These are phyloP conservation scores for Aspergillus luchuensis DNA, from an alignment of 2,329 filamentous ascomycete genomes.

Conservation along the genomic window DNA sequence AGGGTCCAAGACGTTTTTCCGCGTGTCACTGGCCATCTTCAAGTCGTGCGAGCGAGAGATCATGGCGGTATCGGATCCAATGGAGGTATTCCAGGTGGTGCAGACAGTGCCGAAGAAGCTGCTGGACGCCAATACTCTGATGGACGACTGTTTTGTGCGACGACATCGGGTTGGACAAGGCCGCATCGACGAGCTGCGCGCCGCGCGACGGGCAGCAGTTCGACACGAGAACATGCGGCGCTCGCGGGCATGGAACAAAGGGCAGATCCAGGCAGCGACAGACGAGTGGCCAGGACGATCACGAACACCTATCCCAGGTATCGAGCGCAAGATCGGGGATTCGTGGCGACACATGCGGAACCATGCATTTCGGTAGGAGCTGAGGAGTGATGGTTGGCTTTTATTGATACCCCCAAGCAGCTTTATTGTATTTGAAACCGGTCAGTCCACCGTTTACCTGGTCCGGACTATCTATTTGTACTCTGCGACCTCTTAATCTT, in stretches of 20 bases:
- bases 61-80: constrained; percentile 75
- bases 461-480: neutral
- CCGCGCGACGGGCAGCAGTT: constrained; percentile 62
- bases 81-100: constrained; percentile 95
- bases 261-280: constrained; percentile 35
- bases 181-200: constrained; percentile 73
- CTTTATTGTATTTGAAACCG: neutral
- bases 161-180: constrained; percentile 80
- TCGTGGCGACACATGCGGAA: constrained; percentile 40
- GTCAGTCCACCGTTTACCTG: neutral
- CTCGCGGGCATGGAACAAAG: constrained; percentile 40
- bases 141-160: constrained; percentile 80
- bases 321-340: constrained; percentile 37
- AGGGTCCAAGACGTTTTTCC: constrained; percentile 89
- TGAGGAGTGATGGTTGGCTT: constrained; percentile 1
- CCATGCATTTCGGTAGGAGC: constrained; percentile 35
- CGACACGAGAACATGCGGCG: constrained; percentile 44
- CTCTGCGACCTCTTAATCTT: neutral
- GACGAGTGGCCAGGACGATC: constrained; percentile 36
- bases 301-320: constrained; percentile 30
- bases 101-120: constrained; percentile 81
- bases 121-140: constrained; percentile 76
- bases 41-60: constrained; percentile 84
- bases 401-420: constrained; percentile 21
- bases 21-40: constrained; percentile 87